A percentile compares a stretch with the other conserved stretches of the same genome.
Evolutionary conservation across 2,329 filamentous ascomycete species (phyloP).

Genomic region (Xenoacremonium recifei): DNA sequence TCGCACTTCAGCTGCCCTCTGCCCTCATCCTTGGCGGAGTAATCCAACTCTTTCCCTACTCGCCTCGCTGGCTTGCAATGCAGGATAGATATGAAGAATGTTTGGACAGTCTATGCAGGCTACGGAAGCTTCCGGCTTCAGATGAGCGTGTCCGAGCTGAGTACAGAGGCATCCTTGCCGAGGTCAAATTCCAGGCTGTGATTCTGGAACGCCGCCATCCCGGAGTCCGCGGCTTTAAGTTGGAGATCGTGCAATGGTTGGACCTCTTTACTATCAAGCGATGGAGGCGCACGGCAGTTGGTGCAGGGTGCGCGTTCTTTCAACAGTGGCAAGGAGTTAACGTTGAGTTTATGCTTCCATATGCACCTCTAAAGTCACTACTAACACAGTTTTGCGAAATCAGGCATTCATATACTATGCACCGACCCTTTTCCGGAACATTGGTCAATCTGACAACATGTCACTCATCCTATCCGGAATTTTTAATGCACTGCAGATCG

Average conservation of each 20-base stretch:
- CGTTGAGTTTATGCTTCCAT: too few relatives aligned
- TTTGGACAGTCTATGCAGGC: conserved; percentile 17
- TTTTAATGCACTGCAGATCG: conserved; percentile 27
- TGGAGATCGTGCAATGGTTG: conserved; percentile 47
- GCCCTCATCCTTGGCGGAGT: conserved; percentile 22
- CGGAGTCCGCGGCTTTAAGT: conserved; percentile 37
- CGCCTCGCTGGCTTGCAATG: conserved; percentile 26
- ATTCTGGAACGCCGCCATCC: conserved; percentile 32
- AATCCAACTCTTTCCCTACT: conserved; percentile 24
- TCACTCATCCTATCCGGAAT: conserved; percentile 32
- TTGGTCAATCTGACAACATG: conserved; percentile 43
- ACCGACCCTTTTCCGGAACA: conserved; percentile 55
- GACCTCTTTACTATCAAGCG: conserved; percentile 50
- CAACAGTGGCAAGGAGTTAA: conserved; percentile 44
- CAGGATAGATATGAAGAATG: conserved; percentile 25
- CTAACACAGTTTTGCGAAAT: conserved; percentile 27
- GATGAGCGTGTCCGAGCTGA: conserved; percentile 22
- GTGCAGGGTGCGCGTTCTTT: conserved; percentile 54
- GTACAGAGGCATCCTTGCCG: conserved; percentile 25
- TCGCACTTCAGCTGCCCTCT: conserved; percentile 27
- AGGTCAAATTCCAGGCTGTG: conserved; percentile 21
- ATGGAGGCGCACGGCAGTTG: conserved; percentile 45
- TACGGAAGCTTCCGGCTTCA: conserved; percentile 17
- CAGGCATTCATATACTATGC: conserved; percentile 56
- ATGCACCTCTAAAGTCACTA: too few relatives aligned